Percentiles rank a stretch among this genome's conserved stretches.
phyloP scores from a whole-genome alignment of 2,329 filamentous ascomycete genomes.

The Zasmidium citrigriseum region DNA sequence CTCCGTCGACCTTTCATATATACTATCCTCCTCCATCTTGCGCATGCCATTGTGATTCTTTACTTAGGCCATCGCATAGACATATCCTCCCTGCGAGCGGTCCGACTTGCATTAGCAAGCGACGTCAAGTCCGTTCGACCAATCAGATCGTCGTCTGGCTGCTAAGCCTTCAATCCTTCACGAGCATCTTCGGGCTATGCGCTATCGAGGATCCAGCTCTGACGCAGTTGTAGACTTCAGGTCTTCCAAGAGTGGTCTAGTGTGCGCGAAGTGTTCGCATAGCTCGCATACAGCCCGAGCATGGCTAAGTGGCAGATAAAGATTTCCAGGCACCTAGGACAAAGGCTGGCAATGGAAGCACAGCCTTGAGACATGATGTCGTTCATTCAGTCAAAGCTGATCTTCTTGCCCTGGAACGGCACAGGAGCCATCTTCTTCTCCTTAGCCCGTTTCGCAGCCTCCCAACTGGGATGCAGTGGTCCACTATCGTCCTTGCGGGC shows the following conservation, averaged over 20 bases:
- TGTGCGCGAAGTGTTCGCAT: neutral
- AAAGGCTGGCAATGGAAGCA: neutral
- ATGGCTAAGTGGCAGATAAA: no score
- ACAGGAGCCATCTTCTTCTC: constrained; percentile 48
- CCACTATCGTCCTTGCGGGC: constrained; percentile 49
- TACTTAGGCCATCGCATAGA: neutral
- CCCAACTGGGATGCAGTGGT: constrained; percentile 65
- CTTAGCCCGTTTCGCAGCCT: constrained; percentile 63
- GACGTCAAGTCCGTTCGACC: neutral
- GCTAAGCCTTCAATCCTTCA: neutral
- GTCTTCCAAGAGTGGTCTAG: neutral
- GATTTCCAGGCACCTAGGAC: no score
- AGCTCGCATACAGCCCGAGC: neutral
- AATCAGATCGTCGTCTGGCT: neutral
- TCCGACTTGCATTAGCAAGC: neutral
- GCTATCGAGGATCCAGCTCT: neutral
- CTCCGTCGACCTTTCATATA: neutral
- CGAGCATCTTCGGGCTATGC: neutral
- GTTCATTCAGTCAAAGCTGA: constrained; percentile 59
- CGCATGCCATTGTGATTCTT: neutral
- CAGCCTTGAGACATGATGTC: neutral
- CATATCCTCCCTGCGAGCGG: neutral
- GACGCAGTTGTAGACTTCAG: neutral
- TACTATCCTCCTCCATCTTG: neutral
- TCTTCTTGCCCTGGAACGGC: constrained; percentile 60